A percentile compares a stretch with the other conserved stretches of the same genome.
These are phyloP conservation scores for Gymnopus androsaceus DNA, from an alignment of 1,284 basidiomycete species.

Conservation along the genomic window DNA sequence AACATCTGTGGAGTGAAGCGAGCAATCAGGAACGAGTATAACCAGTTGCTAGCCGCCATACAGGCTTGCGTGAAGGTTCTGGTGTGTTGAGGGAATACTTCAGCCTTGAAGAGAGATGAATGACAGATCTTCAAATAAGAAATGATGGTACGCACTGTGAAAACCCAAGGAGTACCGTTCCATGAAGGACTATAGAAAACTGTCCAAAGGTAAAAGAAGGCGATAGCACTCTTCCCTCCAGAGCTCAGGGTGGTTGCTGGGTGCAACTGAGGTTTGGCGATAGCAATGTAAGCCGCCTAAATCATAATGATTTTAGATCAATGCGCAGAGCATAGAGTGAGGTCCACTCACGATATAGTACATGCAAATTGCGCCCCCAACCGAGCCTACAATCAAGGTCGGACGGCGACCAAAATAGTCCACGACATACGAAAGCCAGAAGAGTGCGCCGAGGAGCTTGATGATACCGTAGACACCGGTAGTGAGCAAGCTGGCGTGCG, in stretches of 20 bases:
- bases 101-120: constrained; percentile 34
- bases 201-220: constrained; percentile 40
- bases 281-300: constrained; percentile 37
- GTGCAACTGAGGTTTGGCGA: constrained; percentile 29
- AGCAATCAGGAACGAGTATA: constrained; percentile 34
- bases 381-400: constrained; percentile 43
- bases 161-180: constrained; percentile 27
- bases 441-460: constrained; percentile 33
- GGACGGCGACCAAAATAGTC: constrained; percentile 37
- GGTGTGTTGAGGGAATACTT: constrained; percentile 39
- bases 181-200: constrained; percentile 38
- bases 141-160: no score
- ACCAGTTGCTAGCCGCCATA: constrained; percentile 36
- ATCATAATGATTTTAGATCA: no score
- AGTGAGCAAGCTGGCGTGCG: constrained; percentile 40
- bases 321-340: no score
- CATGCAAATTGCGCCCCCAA: constrained; percentile 43
- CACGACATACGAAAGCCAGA: constrained; percentile 23
- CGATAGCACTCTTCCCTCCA: constrained; percentile 34
- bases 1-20: constrained; percentile 41
- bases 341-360: constrained; percentile 43
- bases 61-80: constrained; percentile 37
- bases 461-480: constrained; percentile 43
- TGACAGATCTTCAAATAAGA: no score
- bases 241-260: constrained; percentile 22